These are phyloP conservation scores for Cladorrhinum samala DNA, from an alignment of 495 filamentous ascomycete species.

Conservation along the genomic window DNA sequence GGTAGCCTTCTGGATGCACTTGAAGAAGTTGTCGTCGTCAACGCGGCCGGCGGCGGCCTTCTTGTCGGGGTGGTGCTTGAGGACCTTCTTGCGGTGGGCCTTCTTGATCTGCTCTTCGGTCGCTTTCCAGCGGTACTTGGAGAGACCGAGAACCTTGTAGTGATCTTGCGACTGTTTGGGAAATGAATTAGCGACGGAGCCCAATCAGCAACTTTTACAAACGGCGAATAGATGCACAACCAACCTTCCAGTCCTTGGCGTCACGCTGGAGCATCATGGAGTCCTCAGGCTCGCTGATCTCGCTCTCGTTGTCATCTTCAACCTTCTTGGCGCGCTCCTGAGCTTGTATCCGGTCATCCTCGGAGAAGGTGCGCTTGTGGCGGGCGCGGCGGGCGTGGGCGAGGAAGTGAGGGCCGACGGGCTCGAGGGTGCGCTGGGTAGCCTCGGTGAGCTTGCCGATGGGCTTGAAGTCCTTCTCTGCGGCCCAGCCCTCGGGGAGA, in stretches of 20 bases:
- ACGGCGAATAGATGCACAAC: constrained; percentile 5
- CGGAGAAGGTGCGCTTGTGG: constrained; percentile 95
- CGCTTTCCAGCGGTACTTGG: constrained; percentile 82
- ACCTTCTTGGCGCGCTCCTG: constrained; percentile 91
- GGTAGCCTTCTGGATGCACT: constrained; percentile 98
- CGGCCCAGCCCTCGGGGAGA: constrained; percentile 75
- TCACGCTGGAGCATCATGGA: constrained; percentile 83
- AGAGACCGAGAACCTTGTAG: constrained; percentile 91
- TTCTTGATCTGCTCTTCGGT: constrained; percentile 98
- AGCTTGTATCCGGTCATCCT: constrained; percentile 95
- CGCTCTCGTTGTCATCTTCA: constrained; percentile 81
- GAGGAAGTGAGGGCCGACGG: constrained; percentile 94
- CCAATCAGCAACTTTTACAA: background rate
- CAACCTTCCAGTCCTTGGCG: constrained; percentile 98
- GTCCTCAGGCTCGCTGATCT: constrained; percentile 90
- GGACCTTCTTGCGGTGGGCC: constrained; percentile 98
- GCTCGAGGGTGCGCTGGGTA: constrained; percentile 80
- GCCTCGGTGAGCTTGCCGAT: constrained; percentile 62
- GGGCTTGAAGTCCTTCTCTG: constrained; percentile 86
- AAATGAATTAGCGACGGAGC: constrained; percentile 22
- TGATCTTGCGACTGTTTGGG: constrained; percentile 77
- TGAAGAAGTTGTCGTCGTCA: constrained; percentile 98
- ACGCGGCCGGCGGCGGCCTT: constrained; percentile 81
- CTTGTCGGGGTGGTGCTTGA: constrained; percentile 98
- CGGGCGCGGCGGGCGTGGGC: constrained; percentile 93